Evolutionary conservation across 78 protist genomes (phyloP).

Genomic region (Dictyostelium citrinum): DNA sequence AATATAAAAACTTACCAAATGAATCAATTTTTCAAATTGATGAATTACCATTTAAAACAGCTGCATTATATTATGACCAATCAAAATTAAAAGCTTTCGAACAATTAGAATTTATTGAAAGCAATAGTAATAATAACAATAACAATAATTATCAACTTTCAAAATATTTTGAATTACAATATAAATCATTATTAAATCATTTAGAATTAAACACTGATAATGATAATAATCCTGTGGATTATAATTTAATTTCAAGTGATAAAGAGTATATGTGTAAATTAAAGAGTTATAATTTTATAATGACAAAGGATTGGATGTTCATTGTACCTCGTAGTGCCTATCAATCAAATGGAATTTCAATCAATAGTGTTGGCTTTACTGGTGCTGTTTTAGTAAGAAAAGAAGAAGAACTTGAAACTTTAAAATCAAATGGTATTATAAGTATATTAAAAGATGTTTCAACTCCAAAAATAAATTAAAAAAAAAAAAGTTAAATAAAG

Average conservation of each 20-base stretch:
- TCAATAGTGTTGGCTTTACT: slow-evolving; percentile 60
- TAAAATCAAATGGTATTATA: slow-evolving; percentile 43
- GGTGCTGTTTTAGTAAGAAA: slow-evolving; percentile 48
- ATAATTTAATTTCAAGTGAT: neutral
- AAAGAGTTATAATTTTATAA: slow-evolving; percentile 61
- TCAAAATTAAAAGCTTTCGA: neutral
- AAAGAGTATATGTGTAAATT: neutral
- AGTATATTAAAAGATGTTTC: slow-evolving; percentile 65
- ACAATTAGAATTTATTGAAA: neutral
- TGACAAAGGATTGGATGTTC: slow-evolving; percentile 69
- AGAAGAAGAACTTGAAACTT: slow-evolving; percentile 49
- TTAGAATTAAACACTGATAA: neutral
- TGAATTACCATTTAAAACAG: slow-evolving; percentile 36
- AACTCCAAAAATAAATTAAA: neutral
- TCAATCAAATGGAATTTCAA: slow-evolving; percentile 60
- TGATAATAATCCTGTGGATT: neutral
- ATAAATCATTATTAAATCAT: slow-evolving; percentile 14
- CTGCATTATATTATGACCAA: neutral
- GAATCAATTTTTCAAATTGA: slow-evolving; percentile 28
- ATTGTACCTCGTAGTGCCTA: slow-evolving; percentile 32
- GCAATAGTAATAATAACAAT: neutral
- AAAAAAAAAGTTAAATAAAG: neutral
- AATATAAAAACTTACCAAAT: neutral
- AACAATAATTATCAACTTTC: neutral
- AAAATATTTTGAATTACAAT: slow-evolving; percentile 8